These are phyloP conservation scores for Beauveria asiatica DNA, from an alignment of 2,329 filamentous ascomycete genomes.

Conservation along the genomic window DNA sequence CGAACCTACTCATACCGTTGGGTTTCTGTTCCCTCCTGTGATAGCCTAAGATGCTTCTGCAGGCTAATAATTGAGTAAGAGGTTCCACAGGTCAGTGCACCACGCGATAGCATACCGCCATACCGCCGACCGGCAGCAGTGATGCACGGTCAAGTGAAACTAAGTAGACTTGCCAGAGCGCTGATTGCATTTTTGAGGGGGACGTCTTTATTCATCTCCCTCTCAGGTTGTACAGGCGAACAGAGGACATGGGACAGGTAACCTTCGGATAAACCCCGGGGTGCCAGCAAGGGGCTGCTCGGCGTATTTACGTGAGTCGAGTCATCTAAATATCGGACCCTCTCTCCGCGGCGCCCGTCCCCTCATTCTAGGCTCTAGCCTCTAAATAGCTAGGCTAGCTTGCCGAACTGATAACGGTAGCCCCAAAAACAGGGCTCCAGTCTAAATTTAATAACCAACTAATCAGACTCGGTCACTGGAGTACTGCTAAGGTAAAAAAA, in stretches of 20 bases:
- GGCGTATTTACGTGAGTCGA: neutral
- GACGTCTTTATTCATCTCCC: too few species aligned
- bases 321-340: neutral
- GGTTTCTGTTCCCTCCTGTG: neutral
- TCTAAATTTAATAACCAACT: too few species aligned
- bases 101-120: neutral
- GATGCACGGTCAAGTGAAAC: neutral
- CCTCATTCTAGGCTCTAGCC: constrained; percentile 7
- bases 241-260: too few species aligned
- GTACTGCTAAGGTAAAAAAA: neutral
- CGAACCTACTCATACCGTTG: neutral
- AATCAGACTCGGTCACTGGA: neutral
- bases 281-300: neutral
- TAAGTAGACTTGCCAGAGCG: too few species aligned
- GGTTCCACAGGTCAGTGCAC: neutral
- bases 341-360: constrained; percentile 1
- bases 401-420: constrained; percentile 7
- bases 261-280: too few species aligned
- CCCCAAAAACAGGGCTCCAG: neutral
- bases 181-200: too few species aligned
- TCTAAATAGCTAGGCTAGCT: neutral
- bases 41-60: neutral
- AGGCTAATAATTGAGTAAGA: neutral
- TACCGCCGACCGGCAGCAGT: neutral
- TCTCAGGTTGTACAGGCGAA: too few species aligned